Evolutionary conservation across 768 basidiomycete species (phyloP), one percentile per base, ranked within the genome.

Genomic region (Hebeloma cylindrosporum): DNA sequence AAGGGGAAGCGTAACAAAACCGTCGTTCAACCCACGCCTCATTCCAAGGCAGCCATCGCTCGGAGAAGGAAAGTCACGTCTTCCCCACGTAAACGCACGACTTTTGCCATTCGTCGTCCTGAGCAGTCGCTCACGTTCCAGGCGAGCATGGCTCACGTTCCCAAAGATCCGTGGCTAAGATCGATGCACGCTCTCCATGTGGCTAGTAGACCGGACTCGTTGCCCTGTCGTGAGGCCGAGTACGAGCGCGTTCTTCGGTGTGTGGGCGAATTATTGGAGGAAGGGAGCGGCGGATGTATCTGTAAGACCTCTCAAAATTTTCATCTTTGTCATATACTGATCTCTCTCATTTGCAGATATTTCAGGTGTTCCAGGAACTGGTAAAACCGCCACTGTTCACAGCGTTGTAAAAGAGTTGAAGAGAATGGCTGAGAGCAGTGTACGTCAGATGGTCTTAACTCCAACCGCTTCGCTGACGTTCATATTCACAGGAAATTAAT

Each of bases 331-430:
- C 18, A 40, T n/a, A 16, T 36, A 10, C 14, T 43, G n/a, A 57
- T n/a, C 3, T 3, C 1, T 26, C 23, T 40, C 26, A 30, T 27
- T 32, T 41, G 2, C 42, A 97, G 94, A 98, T 65, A 96, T 98
- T 36, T 93, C 94, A 5, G 95, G 96, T 7, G 93, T 97, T 5
- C 96, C 95, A n/a, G 95, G 96, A 5, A 98, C 95, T 2, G 95
- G 96, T 7, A 99, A 98, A 68, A 99, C 96, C 0, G 96, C 96
- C 0, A 98, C 96, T 0, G 93, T 98, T 0, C 94, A 97, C 56
- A 88, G 88, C 1, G 86, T 96, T 18, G 80, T 98, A 23, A 78
- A 89, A 27, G 90, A 95, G 60, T 73, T 98, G 8, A 93, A 91
- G 59, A 75, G 84, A 28, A 89, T 94, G 81, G 93, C 93, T 1